Evolutionary conservation across 768 basidiomycete genomes (phyloP), one percentile per base, ranked within the genome.

Genomic region (Boletus sensibilis): DNA sequence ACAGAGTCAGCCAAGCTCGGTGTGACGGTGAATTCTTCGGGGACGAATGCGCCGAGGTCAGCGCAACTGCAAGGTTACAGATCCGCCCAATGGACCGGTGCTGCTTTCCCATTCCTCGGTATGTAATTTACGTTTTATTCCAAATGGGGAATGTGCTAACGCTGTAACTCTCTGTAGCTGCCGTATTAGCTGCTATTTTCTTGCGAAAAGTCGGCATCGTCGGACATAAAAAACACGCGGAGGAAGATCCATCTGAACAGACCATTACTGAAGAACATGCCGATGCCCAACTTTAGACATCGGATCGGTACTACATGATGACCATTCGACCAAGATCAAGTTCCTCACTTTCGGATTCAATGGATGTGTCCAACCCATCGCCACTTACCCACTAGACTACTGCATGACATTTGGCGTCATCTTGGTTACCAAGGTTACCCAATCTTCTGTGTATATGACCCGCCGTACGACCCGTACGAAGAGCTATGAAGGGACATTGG

Each of bases 71-170:
- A 61, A 18, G 82, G 81, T 33, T 92, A 88, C 66, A 72, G 75
- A 34, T 78, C 81, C 20, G 87, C 87, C 3, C 79, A 86, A 60
- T 92, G 88, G 87, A 78, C 80, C 0, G 69, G 72, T 9, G 83
- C 84, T 57, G 82, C 78, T 11, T 88, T 90, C 67, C 82, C 83
- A 6, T 68, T 84, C 31, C 61, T 84, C 31, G 84, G 87, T 85
- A 61, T 23, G 59, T 51, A 6, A 3, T 41, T 21, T 38, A 20
- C 7, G 13, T 14, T 21, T 49, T 43, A 8, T 37, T 9, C 21
- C 5, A 8, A 31, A 40, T 11, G 10, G 25, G 13, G 49, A 5
- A 12, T 18, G 9, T 37, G 9, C 43, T 62, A 25, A 64, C 20
- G 3, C 4, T 23, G 2, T 29, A 3, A 29, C 48, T 33, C 7